These are phyloP conservation scores for Entomortierella chlamydospora DNA, from an alignment of 192 early-diverging fungal species.

Conservation along the genomic window DNA sequence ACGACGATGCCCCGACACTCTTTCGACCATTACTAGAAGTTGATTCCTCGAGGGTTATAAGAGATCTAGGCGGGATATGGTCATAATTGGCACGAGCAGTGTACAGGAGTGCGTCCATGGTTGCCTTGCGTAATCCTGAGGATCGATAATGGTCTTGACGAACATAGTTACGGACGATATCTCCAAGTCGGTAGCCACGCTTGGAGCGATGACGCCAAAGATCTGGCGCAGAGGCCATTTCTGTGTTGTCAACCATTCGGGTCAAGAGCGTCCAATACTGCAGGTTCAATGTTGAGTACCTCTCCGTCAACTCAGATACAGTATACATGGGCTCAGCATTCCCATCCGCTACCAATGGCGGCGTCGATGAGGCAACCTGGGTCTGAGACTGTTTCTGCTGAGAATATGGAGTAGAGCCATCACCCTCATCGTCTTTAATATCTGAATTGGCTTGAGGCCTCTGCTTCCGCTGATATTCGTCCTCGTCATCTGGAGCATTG, in stretches of 20 bases:
- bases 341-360: constrained; percentile 38
- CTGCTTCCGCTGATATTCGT: constrained; percentile 14
- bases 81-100: constrained; percentile 61
- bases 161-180: constrained; percentile 59
- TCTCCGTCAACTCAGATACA: constrained; percentile 38
- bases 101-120: constrained; percentile 60
- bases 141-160: constrained; percentile 44
- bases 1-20: neutral
- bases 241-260: constrained; percentile 63
- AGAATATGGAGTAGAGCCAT: neutral
- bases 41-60: neutral
- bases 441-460: neutral
- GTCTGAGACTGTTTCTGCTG: constrained; percentile 19
- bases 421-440: constrained; percentile 10
- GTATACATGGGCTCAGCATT: constrained; percentile 30
- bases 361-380: constrained; percentile 31
- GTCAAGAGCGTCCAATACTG: constrained; percentile 70
- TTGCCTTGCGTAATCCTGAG: constrained; percentile 37
- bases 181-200: constrained; percentile 55
- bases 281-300: constrained; percentile 62
- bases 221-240: constrained; percentile 59
- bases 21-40: constrained; percentile 2
- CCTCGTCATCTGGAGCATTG: constrained; percentile 7
- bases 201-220: constrained; percentile 67
- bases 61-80: constrained; percentile 39